Evolutionary conservation across 805 yeast genomes (phyloP).

Genomic region (Kodamaea restingae): DNA sequence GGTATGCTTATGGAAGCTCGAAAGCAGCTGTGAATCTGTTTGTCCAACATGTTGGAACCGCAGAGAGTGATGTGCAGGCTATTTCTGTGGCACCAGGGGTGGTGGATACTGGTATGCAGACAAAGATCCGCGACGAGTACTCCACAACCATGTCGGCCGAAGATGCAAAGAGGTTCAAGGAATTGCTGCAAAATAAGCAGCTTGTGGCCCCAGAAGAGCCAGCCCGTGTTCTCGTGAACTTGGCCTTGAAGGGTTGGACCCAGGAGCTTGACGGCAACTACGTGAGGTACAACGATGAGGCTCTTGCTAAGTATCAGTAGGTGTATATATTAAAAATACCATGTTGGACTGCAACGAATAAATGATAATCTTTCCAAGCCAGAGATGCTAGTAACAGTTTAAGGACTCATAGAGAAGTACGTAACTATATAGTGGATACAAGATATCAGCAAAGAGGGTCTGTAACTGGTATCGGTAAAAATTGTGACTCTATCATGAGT

Average conservation of each 20-base stretch:
- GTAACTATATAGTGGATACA: too few species aligned
- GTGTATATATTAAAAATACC: background rate
- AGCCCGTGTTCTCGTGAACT: constrained; percentile 61
- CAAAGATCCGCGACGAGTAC: constrained; percentile 63
- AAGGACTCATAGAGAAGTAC: too few species aligned
- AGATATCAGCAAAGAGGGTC: too few species aligned
- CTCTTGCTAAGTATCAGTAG: background rate
- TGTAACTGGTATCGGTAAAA: too few species aligned
- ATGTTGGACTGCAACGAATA: too few species aligned
- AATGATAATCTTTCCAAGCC: too few species aligned
- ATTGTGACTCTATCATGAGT: too few species aligned
- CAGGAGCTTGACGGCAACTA: constrained; percentile 61
- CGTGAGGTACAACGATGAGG: constrained; percentile 53
- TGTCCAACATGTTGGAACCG: constrained; percentile 61
- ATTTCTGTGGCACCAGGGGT: constrained; percentile 92
- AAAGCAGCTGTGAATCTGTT: constrained; percentile 89
- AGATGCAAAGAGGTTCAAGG: constrained; percentile 57
- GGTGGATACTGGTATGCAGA: constrained; percentile 89
- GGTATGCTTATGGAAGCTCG: constrained; percentile 91
- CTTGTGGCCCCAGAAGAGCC: constrained; percentile 70
- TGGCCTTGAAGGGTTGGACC: constrained; percentile 60
- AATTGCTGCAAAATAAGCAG: constrained; percentile 52
- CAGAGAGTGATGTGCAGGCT: constrained; percentile 55
- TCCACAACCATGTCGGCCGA: constrained; percentile 58
- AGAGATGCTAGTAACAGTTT: too few species aligned